These are phyloP conservation scores for Ustilago trichophora DNA, from an alignment of 1,284 basidiomycete species.

Conservation along the genomic window DNA sequence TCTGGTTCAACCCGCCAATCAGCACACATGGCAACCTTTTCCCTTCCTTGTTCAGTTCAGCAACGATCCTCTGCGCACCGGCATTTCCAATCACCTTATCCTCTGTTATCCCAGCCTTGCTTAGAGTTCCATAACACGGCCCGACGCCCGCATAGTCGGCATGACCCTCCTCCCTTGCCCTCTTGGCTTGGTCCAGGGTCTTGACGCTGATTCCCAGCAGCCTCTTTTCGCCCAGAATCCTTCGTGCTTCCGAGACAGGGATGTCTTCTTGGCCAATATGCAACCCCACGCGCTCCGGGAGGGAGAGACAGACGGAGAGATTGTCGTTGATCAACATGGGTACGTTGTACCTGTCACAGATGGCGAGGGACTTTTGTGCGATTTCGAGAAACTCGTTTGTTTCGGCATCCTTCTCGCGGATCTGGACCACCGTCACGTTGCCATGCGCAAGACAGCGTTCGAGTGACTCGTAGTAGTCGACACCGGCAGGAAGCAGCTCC, in stretches of 20 bases:
- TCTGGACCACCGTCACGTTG: conserved; percentile 86
- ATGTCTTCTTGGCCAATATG: conserved; percentile 93
- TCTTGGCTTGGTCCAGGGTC: conserved; percentile 67
- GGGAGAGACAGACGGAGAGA: conserved; percentile 52
- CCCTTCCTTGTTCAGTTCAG: conserved; percentile 11
- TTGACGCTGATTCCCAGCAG: conserved; percentile 86
- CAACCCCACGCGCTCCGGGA: conserved; percentile 75
- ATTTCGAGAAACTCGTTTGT: conserved; percentile 76
- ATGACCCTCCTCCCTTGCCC: conserved; percentile 19
- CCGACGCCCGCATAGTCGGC: conserved; percentile 90
- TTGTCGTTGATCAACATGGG: conserved; percentile 83
- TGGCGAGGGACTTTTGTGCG: conserved; percentile 75
- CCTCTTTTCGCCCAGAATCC: conserved; percentile 73
- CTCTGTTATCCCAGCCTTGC: conserved; percentile 63
- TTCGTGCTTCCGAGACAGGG: conserved; percentile 75
- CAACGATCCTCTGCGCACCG: conserved; percentile 51
- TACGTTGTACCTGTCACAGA: conserved; percentile 82
- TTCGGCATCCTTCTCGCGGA: conserved; percentile 54
- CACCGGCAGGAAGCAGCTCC: conserved; percentile 78
- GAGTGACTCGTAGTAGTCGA: conserved; percentile 76
- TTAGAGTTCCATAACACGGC: conserved; percentile 66
- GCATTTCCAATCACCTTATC: conserved; percentile 55
- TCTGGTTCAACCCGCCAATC: conserved; percentile 62
- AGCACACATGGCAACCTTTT: conserved; percentile 58
- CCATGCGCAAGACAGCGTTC: conserved; percentile 84